Evolutionary conservation across 768 basidiomycete genomes (phyloP).

Genomic region (Russula abietina): DNA sequence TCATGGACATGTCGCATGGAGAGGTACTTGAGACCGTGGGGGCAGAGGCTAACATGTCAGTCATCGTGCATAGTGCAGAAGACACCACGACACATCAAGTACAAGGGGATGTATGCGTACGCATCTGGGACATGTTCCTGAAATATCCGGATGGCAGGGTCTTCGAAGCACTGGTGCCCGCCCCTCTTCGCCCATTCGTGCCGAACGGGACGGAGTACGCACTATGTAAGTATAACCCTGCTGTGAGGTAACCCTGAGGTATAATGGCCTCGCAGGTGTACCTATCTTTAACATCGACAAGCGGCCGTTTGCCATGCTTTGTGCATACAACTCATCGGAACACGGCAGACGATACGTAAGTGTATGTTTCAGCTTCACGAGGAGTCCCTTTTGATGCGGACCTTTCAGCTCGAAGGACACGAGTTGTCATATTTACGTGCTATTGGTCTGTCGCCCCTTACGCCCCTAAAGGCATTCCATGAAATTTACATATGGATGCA

Average conservation of each 20-base stretch:
- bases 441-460: conserved; percentile 47
- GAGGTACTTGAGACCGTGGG: conserved; percentile 72
- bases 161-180: conserved; percentile 79
- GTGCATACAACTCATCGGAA: conserved; percentile 83
- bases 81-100: conserved; percentile 51
- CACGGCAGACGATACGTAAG: conserved; percentile 73
- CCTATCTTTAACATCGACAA: conserved; percentile 93
- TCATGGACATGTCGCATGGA: conserved; percentile 89
- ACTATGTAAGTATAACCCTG: conserved; percentile 50
- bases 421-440: conserved; percentile 89
- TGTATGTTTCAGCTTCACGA: conserved; percentile 26
- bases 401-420: conserved; percentile 71
- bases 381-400: not conserved
- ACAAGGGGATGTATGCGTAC: conserved; percentile 63
- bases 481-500: conserved; percentile 3
- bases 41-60: conserved; percentile 55
- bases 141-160: conserved; percentile 82
- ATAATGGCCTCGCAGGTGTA: conserved; percentile 48
- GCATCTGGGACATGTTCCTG: conserved; percentile 70
- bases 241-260: not conserved
- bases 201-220: conserved; percentile 81
- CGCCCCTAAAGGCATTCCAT: not conserved
- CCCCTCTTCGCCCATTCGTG: conserved; percentile 76
- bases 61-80: conserved; percentile 67
- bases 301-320: conserved; percentile 83